Evolutionary conservation across 2,329 filamentous ascomycete species (phyloP).

Genomic region (Sclerotinia subarctica): DNA sequence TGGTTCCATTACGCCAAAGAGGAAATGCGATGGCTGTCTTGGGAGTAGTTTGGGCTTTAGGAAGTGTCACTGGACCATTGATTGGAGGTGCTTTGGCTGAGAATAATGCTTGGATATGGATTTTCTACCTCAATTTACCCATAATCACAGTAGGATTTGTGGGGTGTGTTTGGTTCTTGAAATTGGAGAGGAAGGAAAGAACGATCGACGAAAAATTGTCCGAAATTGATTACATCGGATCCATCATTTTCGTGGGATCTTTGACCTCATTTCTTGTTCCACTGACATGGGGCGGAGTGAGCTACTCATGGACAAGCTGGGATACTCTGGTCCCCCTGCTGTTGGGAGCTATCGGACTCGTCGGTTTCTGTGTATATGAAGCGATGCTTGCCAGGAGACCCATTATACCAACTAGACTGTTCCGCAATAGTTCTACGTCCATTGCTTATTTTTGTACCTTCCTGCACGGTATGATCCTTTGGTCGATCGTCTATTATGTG

Average conservation of each 20-base stretch:
- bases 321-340: constrained; percentile 58
- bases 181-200: constrained; percentile 24
- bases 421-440: constrained; percentile 46
- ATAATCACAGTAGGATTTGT: constrained; percentile 27
- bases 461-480: constrained; percentile 54
- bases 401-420: constrained; percentile 40
- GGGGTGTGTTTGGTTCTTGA: constrained; percentile 28
- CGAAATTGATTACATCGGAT: constrained; percentile 59
- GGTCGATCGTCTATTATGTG: constrained; percentile 53
- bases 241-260: constrained; percentile 56
- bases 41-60: constrained; percentile 32
- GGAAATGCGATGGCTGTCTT: constrained; percentile 39
- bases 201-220: constrained; percentile 38
- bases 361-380: constrained; percentile 49
- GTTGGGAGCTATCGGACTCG: constrained; percentile 50
- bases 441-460: constrained; percentile 48
- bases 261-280: constrained; percentile 58
- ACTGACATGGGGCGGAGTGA: constrained; percentile 58
- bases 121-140: constrained; percentile 33
- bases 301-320: constrained; percentile 61
- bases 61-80: constrained; percentile 36
- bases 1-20: constrained; percentile 44
- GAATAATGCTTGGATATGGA: constrained; percentile 34
- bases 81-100: constrained; percentile 45
- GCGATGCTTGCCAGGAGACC: constrained; percentile 39